Conservation (phyloP, 768 basidiomycete species). For the Hygrocybe coccinea region DNA sequence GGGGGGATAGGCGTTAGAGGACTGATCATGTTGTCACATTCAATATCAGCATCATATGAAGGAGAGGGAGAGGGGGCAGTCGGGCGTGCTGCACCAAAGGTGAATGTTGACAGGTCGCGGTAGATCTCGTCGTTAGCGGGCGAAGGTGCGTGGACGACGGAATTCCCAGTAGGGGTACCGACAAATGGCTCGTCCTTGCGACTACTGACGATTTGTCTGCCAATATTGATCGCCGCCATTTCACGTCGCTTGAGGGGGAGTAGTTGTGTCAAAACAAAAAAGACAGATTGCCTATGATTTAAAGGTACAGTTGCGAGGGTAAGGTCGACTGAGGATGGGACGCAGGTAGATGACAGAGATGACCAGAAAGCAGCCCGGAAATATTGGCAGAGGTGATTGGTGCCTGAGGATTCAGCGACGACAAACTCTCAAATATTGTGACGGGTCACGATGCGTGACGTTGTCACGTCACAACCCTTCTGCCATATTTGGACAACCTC, state of each 20-base stretch:
- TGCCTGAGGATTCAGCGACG: no score
- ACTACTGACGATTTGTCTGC: neutral
- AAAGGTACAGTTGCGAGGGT: neutral
- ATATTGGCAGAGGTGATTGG: no score
- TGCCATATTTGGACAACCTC: neutral
- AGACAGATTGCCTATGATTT: neutral
- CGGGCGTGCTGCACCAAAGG: constrained; percentile 40
- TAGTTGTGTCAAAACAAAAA: no score
- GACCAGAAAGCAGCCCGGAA: neutral
- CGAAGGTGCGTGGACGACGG: neutral
- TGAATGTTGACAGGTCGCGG: constrained; percentile 43
- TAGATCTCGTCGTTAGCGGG: constrained; percentile 35
- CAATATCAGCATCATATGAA: constrained; percentile 29
- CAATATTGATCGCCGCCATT: neutral
- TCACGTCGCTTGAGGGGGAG: neutral
- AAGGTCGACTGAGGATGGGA: no score
- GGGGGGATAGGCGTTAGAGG: constrained; percentile 6
- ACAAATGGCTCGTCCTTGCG: neutral
- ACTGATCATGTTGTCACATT: constrained; percentile 30
- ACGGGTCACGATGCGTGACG: neutral
- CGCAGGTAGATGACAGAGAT: neutral
- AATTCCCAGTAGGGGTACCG: neutral
- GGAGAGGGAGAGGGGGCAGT: constrained; percentile 28
- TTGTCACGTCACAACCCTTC: no score
- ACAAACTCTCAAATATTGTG: no score